Percentiles rank a stretch among this genome's conserved stretches.
Conservation (phyloP, 257 asterid genomes). For the Ilex asprella region DNA sequence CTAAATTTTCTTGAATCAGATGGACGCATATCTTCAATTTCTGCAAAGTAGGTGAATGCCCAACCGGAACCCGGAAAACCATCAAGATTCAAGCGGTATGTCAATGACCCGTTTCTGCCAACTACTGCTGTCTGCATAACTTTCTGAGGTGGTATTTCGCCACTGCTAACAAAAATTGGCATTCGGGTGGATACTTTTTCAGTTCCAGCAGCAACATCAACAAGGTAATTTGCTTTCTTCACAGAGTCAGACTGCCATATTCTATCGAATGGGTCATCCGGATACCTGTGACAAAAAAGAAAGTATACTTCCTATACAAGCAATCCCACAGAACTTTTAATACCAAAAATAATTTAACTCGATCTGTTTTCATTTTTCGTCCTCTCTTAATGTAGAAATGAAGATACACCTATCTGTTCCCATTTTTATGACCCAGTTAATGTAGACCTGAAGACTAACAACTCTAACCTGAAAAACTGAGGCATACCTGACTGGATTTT, state of each 20-base stretch:
- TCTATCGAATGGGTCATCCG: conserved; percentile 94
- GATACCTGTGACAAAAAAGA: conserved; percentile 47
- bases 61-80: conserved; percentile 93
- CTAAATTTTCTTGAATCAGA: conserved; percentile 64
- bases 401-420: neutral
- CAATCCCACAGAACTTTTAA: too few species aligned
- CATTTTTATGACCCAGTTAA: neutral
- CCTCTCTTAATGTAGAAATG: too few species aligned
- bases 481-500: conserved; percentile 67
- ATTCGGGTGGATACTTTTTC: conserved; percentile 59
- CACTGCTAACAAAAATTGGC: conserved; percentile 58
- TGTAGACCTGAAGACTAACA: neutral
- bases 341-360: too few species aligned
- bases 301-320: too few species aligned
- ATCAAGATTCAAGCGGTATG: conserved; percentile 87
- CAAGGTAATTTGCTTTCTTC: conserved; percentile 85
- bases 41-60: conserved; percentile 93
- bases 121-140: conserved; percentile 99
- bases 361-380: too few species aligned
- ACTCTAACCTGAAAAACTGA: neutral
- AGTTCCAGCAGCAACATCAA: conserved; percentile 94
- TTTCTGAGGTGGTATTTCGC: conserved; percentile 79
- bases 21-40: conserved; percentile 67
- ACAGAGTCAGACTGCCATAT: conserved; percentile 83
- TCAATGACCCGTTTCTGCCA: conserved; percentile 84